Percentiles rank a stretch among this genome's conserved stretches.
phyloP scores from a whole-genome alignment of 2,329 filamentous ascomycete species.

The Tolypocladium nubicola region DNA sequence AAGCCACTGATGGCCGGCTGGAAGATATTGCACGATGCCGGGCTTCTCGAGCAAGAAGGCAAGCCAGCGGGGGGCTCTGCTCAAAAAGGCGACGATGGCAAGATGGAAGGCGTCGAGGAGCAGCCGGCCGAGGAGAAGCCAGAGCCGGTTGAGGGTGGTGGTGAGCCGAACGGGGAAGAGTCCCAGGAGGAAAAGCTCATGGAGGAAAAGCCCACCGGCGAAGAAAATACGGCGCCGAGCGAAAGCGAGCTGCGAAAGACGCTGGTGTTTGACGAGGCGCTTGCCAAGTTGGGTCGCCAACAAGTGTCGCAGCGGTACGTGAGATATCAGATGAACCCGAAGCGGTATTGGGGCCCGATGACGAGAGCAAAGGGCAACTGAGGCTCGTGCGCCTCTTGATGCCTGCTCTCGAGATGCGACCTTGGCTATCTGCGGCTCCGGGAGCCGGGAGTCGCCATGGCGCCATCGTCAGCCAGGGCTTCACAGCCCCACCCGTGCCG shows the following conservation, averaged over 20 bases:
- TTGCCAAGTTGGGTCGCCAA: constrained; percentile 67
- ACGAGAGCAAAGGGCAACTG: constrained; percentile 32
- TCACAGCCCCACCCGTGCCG: not conserved
- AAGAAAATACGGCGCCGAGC: constrained; percentile 8
- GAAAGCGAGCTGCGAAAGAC: constrained; percentile 45
- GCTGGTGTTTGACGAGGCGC: constrained; percentile 60
- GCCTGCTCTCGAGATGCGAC: not conserved
- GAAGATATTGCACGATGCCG: constrained; percentile 45
- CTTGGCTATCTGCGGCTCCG: not conserved
- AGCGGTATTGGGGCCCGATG: constrained; percentile 91
- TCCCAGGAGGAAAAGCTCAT: constrained; percentile 6
- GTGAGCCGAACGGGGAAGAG: constrained; percentile 8
- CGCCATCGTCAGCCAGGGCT: not conserved
- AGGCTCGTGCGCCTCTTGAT: not conserved
- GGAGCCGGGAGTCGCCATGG: not conserved
- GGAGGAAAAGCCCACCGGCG: constrained; percentile 11
- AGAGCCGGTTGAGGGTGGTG: not conserved
- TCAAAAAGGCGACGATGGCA: constrained; percentile 7
- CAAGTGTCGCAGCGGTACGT: constrained; percentile 59
- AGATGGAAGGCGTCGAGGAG: constrained; percentile 8
- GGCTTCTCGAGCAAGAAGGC: constrained; percentile 22
- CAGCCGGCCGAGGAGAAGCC: constrained; percentile 3
- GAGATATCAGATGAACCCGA: constrained; percentile 82
- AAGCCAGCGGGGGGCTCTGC: constrained; percentile 18
- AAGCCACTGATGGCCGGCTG: constrained; percentile 62